A percentile compares a stretch with the other conserved stretches of the same genome.
Evolutionary conservation across 2,329 filamentous ascomycete genomes (phyloP).

Genomic region (Penicillium sp.): DNA sequence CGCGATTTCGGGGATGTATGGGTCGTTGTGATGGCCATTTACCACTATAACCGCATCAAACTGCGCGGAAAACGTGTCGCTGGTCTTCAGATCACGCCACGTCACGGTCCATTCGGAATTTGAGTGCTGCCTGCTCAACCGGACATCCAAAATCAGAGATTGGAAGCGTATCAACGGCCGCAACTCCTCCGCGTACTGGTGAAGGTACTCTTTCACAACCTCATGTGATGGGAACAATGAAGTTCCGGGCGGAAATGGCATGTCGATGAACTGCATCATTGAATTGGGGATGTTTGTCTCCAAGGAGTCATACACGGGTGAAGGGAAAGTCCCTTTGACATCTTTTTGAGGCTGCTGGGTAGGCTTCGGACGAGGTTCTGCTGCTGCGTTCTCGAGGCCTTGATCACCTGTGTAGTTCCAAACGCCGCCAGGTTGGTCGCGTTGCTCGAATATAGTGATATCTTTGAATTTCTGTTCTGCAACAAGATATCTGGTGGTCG

Average conservation of each 20-base stretch:
- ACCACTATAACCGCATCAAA: slow-evolving; percentile 14
- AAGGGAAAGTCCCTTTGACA: slow-evolving; percentile 5
- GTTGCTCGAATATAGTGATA: slow-evolving; percentile 10
- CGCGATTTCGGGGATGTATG: slow-evolving; percentile 5
- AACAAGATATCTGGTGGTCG: slow-evolving; percentile 4
- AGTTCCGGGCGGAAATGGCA: not conserved
- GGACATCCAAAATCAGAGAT: slow-evolving; percentile 5
- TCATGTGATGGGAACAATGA: slow-evolving; percentile 7
- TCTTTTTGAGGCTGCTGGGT: slow-evolving; percentile 4
- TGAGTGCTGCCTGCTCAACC: not conserved
- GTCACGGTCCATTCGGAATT: slow-evolving; percentile 7
- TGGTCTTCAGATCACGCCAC: slow-evolving; percentile 6
- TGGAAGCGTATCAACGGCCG: not conserved
- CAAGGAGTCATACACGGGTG: slow-evolving; percentile 11
- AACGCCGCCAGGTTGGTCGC: slow-evolving; percentile 6
- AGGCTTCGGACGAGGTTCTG: not conserved
- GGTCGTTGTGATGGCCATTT: slow-evolving; percentile 14
- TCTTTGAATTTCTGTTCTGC: slow-evolving; percentile 6
- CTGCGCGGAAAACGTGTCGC: not conserved
- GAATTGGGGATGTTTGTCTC: slow-evolving; percentile 14
- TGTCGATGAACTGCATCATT: slow-evolving; percentile 13
- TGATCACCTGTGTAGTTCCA: slow-evolving; percentile 14
- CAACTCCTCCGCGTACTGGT: slow-evolving; percentile 12
- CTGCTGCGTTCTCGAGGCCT: not conserved
- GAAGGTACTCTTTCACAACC: slow-evolving; percentile 11